Evolutionary conservation across 1,284 basidiomycete genomes (phyloP).

Genomic region (Irpex sp.): DNA sequence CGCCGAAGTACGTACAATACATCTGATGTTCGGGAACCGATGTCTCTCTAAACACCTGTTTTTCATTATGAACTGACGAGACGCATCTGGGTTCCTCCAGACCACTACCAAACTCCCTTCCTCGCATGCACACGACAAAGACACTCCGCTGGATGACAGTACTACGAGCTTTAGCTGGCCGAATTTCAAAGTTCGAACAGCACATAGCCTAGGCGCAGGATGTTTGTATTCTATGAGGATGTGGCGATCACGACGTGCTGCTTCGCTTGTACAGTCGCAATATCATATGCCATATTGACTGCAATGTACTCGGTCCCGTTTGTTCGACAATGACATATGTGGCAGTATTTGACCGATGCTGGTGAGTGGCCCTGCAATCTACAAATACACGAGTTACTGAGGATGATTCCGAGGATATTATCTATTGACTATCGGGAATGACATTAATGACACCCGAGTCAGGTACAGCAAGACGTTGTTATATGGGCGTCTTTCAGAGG

Average conservation of each 20-base stretch:
- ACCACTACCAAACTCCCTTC: neutral
- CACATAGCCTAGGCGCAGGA: neutral
- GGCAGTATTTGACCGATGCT: neutral
- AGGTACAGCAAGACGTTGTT: neutral
- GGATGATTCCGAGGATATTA: too few species aligned
- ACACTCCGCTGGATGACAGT: neutral
- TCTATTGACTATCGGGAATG: neutral
- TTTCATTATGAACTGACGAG: neutral
- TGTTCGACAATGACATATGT: neutral
- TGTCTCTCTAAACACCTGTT: neutral
- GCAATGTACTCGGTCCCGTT: neutral
- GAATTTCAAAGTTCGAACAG: neutral
- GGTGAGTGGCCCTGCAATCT: neutral
- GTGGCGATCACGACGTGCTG: neutral
- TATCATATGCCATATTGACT: neutral
- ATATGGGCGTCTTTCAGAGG: neutral
- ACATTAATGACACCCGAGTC: neutral
- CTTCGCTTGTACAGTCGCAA: neutral
- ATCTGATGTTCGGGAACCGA: neutral
- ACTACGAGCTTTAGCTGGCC: neutral
- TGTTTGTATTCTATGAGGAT: slow-evolving; percentile 1
- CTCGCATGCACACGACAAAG: neutral
- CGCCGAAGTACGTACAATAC: neutral
- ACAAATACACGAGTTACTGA: too few species aligned
- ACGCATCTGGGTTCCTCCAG: neutral